Conservation (phyloP, 176 grass and related monocot genomes). For the Hyparrhenia diplandra region DNA sequence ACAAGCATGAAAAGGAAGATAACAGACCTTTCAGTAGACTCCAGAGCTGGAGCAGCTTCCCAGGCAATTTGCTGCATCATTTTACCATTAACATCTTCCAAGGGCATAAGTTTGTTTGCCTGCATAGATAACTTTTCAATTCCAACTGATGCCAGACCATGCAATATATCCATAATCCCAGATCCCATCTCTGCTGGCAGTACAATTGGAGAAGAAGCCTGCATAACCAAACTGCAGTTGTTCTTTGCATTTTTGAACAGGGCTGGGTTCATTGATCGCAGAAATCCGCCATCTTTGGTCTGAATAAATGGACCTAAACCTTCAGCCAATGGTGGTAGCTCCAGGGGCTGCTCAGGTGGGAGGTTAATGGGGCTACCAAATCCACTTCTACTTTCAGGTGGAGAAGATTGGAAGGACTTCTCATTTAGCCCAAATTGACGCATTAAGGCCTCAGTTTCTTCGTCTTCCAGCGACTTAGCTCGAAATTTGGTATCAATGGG, state of each 20-base stretch:
- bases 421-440: conserved; percentile 74
- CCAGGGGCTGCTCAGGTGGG: conserved; percentile 53
- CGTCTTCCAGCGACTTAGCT: conserved; percentile 75
- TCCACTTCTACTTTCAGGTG: conserved; percentile 49
- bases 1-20: conserved; percentile 17
- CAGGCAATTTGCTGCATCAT: conserved; percentile 83
- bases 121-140: conserved; percentile 90
- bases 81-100: conserved; percentile 97
- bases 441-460: conserved; percentile 92
- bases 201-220: conserved; percentile 84
- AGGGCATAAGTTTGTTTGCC: conserved; percentile 92
- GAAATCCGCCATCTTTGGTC: conserved; percentile 83
- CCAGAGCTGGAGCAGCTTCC: conserved; percentile 59
- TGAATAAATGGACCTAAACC: conserved; percentile 84
- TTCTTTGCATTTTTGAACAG: conserved; percentile 88
- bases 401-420: conserved; percentile 68
- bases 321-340: conserved; percentile 59
- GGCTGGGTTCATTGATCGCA: conserved; percentile 74
- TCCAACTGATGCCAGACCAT: conserved; percentile 73
- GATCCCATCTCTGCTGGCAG: conserved; percentile 97
- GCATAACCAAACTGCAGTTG: conserved; percentile 86
- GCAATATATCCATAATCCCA: conserved; percentile 94
- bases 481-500: conserved; percentile 37
- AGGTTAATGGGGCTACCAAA: conserved; percentile 83
- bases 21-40: conserved; percentile 55